A percentile compares a stretch with the other conserved stretches of the same genome.
phyloP scores from a whole-genome alignment of 257 asterid species.

The Echium plantagineum region DNA sequence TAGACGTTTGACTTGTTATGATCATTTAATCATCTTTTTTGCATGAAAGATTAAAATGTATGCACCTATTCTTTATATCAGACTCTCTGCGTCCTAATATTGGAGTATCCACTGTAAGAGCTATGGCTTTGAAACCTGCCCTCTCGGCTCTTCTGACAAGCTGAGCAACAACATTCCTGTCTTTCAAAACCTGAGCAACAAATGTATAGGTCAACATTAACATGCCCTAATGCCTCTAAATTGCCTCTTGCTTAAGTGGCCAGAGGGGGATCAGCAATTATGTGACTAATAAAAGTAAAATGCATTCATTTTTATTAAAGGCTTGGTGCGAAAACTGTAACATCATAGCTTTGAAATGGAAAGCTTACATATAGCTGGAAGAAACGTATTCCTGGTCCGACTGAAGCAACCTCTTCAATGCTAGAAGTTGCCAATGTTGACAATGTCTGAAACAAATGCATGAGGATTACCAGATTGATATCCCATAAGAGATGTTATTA shows the following conservation, averaged over 20 bases:
- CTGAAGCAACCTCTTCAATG: slow-evolving; percentile 85
- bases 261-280: background rate
- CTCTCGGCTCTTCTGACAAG: slow-evolving; percentile 83
- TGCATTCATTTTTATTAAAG: background rate
- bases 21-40: background rate
- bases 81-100: slow-evolving; percentile 81
- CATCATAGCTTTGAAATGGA: background rate
- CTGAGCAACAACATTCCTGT: slow-evolving; percentile 84
- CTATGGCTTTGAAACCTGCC: slow-evolving; percentile 95
- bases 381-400: slow-evolving; percentile 42
- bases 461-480: too few species aligned
- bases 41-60: slow-evolving; percentile 1
- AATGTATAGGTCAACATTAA: background rate
- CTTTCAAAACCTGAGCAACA: slow-evolving; percentile 56
- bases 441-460: slow-evolving; percentile 45
- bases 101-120: slow-evolving; percentile 88
- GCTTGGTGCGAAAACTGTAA: too few species aligned
- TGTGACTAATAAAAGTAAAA: background rate
- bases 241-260: too few species aligned
- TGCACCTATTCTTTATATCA: slow-evolving; percentile 78
- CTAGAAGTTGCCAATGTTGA: slow-evolving; percentile 53
- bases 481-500: too few species aligned
- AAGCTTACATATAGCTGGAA: slow-evolving; percentile 42
- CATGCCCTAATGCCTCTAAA: too few species aligned
- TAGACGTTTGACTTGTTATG: background rate